A percentile compares a stretch with the other conserved stretches of the same genome.
These are phyloP conservation scores for Meyerozyma smithsonii DNA, from an alignment of 1,139 yeast genomes.

Conservation along the genomic window DNA sequence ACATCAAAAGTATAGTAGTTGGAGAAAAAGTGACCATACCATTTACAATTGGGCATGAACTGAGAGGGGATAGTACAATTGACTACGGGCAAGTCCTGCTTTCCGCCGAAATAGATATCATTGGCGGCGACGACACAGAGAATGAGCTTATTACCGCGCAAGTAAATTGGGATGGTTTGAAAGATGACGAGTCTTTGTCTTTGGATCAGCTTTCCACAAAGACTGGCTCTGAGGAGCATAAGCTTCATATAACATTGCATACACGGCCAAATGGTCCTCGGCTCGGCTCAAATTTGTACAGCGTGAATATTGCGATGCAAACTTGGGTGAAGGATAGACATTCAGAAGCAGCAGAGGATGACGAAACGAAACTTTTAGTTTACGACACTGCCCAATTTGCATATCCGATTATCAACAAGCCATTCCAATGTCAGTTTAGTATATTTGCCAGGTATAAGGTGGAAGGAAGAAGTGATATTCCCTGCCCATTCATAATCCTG, in stretches of 20 bases:
- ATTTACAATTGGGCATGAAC: constrained; percentile 16
- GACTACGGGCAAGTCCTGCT: constrained; percentile 19
- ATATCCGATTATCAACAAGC: constrained; percentile 29
- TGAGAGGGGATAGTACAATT: constrained; percentile 14
- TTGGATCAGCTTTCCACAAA: constrained; percentile 13
- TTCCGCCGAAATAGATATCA: constrained; percentile 18
- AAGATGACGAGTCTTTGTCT: constrained; percentile 39
- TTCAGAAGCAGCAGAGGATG: background rate
- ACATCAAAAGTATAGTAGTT: constrained; percentile 13
- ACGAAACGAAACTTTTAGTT: constrained; percentile 14
- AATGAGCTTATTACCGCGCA: constrained; percentile 19
- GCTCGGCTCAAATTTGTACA: background rate
- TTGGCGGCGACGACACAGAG: constrained; percentile 13
- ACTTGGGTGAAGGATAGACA: background rate
- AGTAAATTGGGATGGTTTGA: constrained; percentile 32
- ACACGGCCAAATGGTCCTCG: constrained; percentile 12
- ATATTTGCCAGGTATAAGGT: constrained; percentile 36
- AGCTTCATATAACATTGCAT: constrained; percentile 26
- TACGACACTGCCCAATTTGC: constrained; percentile 25
- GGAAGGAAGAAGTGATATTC: constrained; percentile 26
- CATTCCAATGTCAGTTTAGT: constrained; percentile 31
- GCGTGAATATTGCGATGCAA: background rate
- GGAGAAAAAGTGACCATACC: constrained; percentile 22
- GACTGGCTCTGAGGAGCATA: constrained; percentile 10
- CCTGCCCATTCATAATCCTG: constrained; percentile 35